Percentiles rank a stretch among this genome's conserved stretches.
Evolutionary conservation across 495 filamentous ascomycete genomes (phyloP).

Genomic region (Penicillium lividum): DNA sequence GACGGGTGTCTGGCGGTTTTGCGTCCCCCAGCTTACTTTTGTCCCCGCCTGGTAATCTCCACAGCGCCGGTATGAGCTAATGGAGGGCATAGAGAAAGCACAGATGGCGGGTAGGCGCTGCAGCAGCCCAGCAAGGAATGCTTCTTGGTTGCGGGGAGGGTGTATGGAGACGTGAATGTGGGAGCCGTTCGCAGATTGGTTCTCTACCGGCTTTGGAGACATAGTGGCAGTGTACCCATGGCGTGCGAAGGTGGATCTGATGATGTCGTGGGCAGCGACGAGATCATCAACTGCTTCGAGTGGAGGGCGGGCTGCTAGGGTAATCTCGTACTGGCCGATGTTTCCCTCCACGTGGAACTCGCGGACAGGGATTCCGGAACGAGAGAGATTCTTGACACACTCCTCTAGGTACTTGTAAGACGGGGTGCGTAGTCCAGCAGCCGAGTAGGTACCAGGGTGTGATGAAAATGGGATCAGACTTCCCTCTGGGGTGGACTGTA

Average conservation of each 20-base stretch:
- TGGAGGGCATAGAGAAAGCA: slow-evolving; percentile 61
- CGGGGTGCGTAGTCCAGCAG: slow-evolving; percentile 52
- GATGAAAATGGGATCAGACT: slow-evolving; percentile 7
- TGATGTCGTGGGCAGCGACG: slow-evolving; percentile 61
- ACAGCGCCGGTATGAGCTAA: slow-evolving; percentile 59
- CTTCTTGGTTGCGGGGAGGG: slow-evolving; percentile 36
- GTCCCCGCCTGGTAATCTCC: slow-evolving; percentile 61
- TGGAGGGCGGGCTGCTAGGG: slow-evolving; percentile 58
- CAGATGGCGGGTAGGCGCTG: slow-evolving; percentile 57
- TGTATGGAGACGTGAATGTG: slow-evolving; percentile 69
- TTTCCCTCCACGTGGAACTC: slow-evolving; percentile 66
- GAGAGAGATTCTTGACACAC: slow-evolving; percentile 50
- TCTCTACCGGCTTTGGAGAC: slow-evolving; percentile 63
- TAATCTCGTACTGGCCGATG: slow-evolving; percentile 68
- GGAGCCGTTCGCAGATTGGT: slow-evolving; percentile 57
- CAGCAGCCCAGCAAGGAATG: slow-evolving; percentile 67
- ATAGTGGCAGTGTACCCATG: slow-evolving; percentile 63
- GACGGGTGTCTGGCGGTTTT: slow-evolving; percentile 66
- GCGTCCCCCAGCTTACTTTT: slow-evolving; percentile 70
- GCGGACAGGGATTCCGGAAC: slow-evolving; percentile 57
- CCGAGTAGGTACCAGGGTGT: slow-evolving; percentile 22
- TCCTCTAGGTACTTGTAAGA: slow-evolving; percentile 55
- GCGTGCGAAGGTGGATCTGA: slow-evolving; percentile 55
- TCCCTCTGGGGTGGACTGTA: slow-evolving; percentile 22
- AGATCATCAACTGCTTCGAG: slow-evolving; percentile 65